Percentiles rank a stretch among this genome's conserved stretches.
Conservation (phyloP, 805 yeast species). For the Saccharomycopsis sp. region DNA sequence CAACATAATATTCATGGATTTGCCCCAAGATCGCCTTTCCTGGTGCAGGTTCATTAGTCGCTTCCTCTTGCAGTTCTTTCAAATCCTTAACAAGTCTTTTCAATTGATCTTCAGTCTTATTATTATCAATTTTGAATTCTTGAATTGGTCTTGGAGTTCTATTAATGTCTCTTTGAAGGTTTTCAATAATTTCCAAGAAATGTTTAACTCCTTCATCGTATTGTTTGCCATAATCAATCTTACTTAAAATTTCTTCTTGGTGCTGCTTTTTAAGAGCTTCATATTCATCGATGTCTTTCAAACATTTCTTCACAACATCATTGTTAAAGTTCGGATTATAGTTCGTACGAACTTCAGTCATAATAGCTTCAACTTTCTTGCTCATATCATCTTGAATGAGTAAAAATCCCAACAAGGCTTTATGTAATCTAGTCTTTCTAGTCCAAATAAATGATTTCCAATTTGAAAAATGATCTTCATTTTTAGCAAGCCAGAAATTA, state of each 20-base stretch:
- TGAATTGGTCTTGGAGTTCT: slow-evolving; percentile 2
- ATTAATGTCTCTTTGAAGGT: slow-evolving; percentile 6
- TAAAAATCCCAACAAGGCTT: slow-evolving; percentile 12
- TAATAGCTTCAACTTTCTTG: slow-evolving; percentile 36
- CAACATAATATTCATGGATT: slow-evolving; percentile 3
- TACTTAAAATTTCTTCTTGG: slow-evolving; percentile 18
- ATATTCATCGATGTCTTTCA: slow-evolving; percentile 45
- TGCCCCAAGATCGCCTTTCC: neutral
- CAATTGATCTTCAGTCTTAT: slow-evolving; percentile 8
- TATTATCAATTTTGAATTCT: slow-evolving; percentile 14
- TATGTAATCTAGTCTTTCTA: slow-evolving; percentile 20
- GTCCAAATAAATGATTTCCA: slow-evolving; percentile 16
- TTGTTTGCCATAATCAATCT: slow-evolving; percentile 19
- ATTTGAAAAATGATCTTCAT: slow-evolving; percentile 19
- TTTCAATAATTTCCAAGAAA: slow-evolving; percentile 4
- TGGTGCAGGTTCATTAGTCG: slow-evolving; percentile 1
- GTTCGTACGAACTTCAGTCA: slow-evolving; percentile 40
- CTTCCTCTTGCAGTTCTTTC: slow-evolving; percentile 6
- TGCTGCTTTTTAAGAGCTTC: slow-evolving; percentile 10
- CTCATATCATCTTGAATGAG: slow-evolving; percentile 21
- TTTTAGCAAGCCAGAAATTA: slow-evolving; percentile 13
- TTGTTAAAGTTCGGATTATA: slow-evolving; percentile 77
- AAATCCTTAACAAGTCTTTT: neutral
- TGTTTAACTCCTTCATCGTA: slow-evolving; percentile 16
- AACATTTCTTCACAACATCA: slow-evolving; percentile 58